Base-by-base conservation (phyloP, 805 yeast genomes). In the Myxozyma kluyveri region DNA sequence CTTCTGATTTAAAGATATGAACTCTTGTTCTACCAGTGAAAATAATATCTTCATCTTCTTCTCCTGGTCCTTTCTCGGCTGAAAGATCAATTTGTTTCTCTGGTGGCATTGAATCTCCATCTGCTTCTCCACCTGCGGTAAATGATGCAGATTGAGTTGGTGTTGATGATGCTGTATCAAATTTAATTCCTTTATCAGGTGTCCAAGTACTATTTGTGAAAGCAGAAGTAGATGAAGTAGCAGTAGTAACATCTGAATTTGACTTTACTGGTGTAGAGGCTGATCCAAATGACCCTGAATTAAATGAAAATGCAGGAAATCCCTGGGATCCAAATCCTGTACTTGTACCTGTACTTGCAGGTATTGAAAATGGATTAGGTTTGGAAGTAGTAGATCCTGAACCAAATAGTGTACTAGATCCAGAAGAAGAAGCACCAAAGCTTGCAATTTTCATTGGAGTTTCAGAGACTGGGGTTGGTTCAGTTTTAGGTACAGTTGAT, bases 1-100 rank as follows among this genome's bases (percentile, higher is more conserved):
- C 78, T 41, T 79, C 75, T 21, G 73, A 75, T 43, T 79, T 77
- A 44, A 78, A 79, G 50, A 81, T 73, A 78, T 81, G 81, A 42
- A 88, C 72, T 64, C 88, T 88, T 3, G 91, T 78, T 63, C 86
- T 78, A 62, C 86, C 83, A 40, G 83, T 78, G 61, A 77, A 86
- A 23, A 79, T 63, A 0, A 75, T 65, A 1, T 75, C 80, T 70
- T 91, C 97, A 48, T 80, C 77, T 69, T 89, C 96, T 70, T 91
- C 97, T 18, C 96, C 97, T 6, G 91, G 86, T 10, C 77, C 78
- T 60, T 77, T 73, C 17, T 73, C 77, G 4, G 77, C 79, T 10
- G 82, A 74, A 49, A 82, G 75, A 43, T 80, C 77, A 19, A 72
- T 69, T 52, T 79, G 73, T 50, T 69, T 68, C 41, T 69, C 54